Evolutionary conservation across 805 yeast genomes (phyloP).

Genomic region (Diddensiella transvaalensis): DNA sequence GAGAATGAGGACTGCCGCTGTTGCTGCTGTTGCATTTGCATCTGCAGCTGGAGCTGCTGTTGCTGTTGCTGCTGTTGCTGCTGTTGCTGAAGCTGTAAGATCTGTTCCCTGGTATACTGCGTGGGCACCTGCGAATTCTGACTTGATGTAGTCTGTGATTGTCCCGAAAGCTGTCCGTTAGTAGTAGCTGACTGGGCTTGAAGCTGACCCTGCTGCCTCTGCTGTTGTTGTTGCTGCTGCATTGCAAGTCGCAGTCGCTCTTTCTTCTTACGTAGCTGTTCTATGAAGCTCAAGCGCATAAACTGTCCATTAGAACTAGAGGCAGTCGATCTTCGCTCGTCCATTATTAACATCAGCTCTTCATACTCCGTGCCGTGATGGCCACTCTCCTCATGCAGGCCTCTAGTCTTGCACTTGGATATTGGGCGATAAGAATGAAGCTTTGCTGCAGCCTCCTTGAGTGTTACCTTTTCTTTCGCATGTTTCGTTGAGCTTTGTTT

Average conservation of each 20-base stretch:
- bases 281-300: constrained; percentile 81
- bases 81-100: constrained; percentile 11
- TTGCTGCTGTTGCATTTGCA: constrained; percentile 27
- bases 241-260: constrained; percentile 44
- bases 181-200: constrained; percentile 11
- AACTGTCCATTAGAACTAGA: constrained; percentile 57
- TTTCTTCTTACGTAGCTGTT: constrained; percentile 72
- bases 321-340: constrained; percentile 41
- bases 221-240: constrained; percentile 23
- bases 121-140: constrained; percentile 16
- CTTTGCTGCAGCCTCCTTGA: constrained; percentile 10
- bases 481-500: constrained; percentile 29
- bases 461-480: constrained; percentile 24
- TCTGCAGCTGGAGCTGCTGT: constrained; percentile 27
- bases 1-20: not conserved
- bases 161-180: constrained; percentile 28
- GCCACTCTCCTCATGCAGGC: constrained; percentile 62
- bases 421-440: constrained; percentile 29
- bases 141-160: not conserved
- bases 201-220: constrained; percentile 21
- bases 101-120: constrained; percentile 12
- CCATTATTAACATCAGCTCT: constrained; percentile 75
- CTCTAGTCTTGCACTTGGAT: constrained; percentile 39
- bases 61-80: constrained; percentile 24
- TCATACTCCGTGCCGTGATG: constrained; percentile 81